Evolutionary conservation across 2,329 filamentous ascomycete species (phyloP).

Genomic region (Talaromyces sp.): DNA sequence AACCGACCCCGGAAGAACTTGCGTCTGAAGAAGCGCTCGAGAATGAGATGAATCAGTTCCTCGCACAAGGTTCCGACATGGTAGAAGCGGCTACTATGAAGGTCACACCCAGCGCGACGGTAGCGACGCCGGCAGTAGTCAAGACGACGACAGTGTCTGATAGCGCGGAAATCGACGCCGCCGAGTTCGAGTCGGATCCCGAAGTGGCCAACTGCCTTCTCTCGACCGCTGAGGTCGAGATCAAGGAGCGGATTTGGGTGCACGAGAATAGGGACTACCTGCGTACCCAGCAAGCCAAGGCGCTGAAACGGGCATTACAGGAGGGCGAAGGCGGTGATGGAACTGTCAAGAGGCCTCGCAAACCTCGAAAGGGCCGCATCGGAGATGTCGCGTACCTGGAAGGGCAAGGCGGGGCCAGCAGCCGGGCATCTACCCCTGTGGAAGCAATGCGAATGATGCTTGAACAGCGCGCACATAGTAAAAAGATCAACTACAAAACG

Average conservation of each 20-base stretch:
- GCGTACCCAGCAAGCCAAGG: slow-evolving; percentile 77
- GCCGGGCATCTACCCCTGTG: slow-evolving; percentile 62
- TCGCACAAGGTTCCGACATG: slow-evolving; percentile 41
- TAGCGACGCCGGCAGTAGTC: background rate
- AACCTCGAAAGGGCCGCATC: slow-evolving; percentile 44
- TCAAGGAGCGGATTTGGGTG: slow-evolving; percentile 92
- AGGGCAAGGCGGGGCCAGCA: slow-evolving; percentile 60
- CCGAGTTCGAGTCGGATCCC: slow-evolving; percentile 84
- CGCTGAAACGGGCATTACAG: slow-evolving; percentile 66
- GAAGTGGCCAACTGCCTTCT: slow-evolving; percentile 81
- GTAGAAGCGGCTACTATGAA: slow-evolving; percentile 22
- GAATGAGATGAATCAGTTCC: slow-evolving; percentile 65
- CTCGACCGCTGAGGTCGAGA: slow-evolving; percentile 64
- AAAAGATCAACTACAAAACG: slow-evolving; percentile 65
- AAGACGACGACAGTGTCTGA: slow-evolving; percentile 51
- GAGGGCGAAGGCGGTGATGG: slow-evolving; percentile 42
- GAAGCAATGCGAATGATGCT: slow-evolving; percentile 66
- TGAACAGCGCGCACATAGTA: slow-evolving; percentile 64
- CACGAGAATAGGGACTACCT: slow-evolving; percentile 94
- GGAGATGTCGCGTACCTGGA: slow-evolving; percentile 44
- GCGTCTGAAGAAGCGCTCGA: slow-evolving; percentile 60
- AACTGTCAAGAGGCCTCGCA: slow-evolving; percentile 41
- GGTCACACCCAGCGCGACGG: background rate
- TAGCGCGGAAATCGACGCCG: slow-evolving; percentile 60
- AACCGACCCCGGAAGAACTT: slow-evolving; percentile 56